phyloP scores from a whole-genome alignment of 2,329 filamentous ascomycete species.

The Orbilia blumenaviensis region DNA sequence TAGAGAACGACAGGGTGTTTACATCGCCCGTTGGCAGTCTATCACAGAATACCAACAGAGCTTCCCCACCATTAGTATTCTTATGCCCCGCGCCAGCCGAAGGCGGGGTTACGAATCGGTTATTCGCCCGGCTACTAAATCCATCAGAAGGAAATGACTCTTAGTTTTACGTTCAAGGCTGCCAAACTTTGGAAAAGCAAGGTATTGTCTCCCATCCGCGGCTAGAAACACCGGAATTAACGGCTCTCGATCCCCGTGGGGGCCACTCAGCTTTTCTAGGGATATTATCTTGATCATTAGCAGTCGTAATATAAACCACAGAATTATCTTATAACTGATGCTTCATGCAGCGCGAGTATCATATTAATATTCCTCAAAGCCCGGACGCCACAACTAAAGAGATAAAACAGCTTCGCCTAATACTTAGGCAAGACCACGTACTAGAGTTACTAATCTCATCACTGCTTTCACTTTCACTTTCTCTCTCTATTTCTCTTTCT shows the following conservation, averaged over 20 bases:
- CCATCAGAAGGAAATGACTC: not conserved
- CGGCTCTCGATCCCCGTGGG: not conserved
- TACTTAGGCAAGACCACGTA: not conserved
- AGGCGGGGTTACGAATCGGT: not conserved
- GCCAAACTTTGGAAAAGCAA: not conserved
- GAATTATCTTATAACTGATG: too few relatives aligned
- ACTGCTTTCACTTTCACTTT: too few relatives aligned
- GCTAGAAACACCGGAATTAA: not conserved
- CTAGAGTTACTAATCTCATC: too few relatives aligned
- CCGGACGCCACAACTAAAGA: conserved; percentile 21
- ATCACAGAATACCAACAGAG: conserved; percentile 10
- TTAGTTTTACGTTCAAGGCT: not conserved
- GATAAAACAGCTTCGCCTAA: conserved; percentile 12
- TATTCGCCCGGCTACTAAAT: not conserved
- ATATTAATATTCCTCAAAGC: not conserved
- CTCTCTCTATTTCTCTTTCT: too few relatives aligned
- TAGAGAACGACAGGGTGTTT: not conserved
- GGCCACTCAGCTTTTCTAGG: not conserved
- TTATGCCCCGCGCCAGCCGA: not conserved
- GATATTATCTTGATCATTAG: conserved; percentile 6
- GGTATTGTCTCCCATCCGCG: not conserved
- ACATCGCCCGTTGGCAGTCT: conserved; percentile 2
- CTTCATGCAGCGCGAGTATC: too few relatives aligned
- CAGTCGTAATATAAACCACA: not conserved
- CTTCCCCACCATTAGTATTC: not conserved